These are phyloP conservation scores for Nepenthes gracilis DNA, from an alignment of 148 eudicot genomes.

Conservation along the genomic window DNA sequence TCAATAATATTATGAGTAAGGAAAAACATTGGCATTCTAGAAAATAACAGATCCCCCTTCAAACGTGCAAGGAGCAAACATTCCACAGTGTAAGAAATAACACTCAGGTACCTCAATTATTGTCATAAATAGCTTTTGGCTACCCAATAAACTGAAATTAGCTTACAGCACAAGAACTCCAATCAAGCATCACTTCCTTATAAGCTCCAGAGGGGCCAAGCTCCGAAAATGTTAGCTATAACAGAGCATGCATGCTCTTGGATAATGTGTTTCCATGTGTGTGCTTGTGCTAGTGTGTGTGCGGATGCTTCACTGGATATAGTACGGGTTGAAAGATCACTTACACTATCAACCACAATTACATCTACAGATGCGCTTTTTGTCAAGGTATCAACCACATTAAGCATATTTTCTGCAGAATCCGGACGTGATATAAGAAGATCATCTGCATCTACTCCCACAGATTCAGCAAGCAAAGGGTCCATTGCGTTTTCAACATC, in stretches of 20 bases:
- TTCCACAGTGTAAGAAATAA: not conserved
- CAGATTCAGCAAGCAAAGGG: slow-evolving; percentile 66
- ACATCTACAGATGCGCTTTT: slow-evolving; percentile 88
- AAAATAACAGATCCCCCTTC: not conserved
- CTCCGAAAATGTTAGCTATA: not conserved
- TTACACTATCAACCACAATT: slow-evolving; percentile 92
- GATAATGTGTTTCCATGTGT: not conserved
- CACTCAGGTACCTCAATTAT: not conserved
- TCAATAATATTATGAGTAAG: not conserved
- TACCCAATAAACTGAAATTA: no score
- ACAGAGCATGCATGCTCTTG: not conserved
- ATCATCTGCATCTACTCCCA: slow-evolving; percentile 66
- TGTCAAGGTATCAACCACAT: slow-evolving; percentile 77
- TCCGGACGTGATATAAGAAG: slow-evolving; percentile 83
- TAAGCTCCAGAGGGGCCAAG: not conserved
- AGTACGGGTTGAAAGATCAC: slow-evolving; percentile 8
- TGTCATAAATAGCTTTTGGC: no score
- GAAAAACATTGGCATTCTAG: no score
- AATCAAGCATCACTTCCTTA: not conserved
- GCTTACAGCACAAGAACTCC: not conserved
- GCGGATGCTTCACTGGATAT: no score
- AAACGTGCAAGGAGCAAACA: no score
- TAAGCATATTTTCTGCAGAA: slow-evolving; percentile 88
- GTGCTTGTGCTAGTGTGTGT: not conserved
- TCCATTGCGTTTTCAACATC: slow-evolving; percentile 94